Conservation (phyloP, 768 basidiomycete species). For the Mycena haematopus region DNA sequence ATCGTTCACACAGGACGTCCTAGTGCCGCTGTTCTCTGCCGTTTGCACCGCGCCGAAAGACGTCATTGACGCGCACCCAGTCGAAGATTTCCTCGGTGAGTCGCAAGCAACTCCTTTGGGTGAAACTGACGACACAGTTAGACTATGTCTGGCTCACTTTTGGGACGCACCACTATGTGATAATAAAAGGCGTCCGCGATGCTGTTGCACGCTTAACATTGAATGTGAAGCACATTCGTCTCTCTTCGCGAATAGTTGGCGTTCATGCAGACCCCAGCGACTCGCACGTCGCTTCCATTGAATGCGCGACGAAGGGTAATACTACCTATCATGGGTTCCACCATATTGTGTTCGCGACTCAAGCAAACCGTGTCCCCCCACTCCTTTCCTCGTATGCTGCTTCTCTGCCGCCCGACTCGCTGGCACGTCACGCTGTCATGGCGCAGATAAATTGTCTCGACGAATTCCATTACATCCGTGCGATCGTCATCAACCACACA, state of each 20-base stretch:
- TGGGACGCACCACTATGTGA: conserved; percentile 72
- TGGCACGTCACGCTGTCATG: conserved; percentile 38
- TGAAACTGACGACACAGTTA: conserved; percentile 31
- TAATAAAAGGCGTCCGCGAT: conserved; percentile 61
- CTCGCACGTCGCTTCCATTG: conserved; percentile 43
- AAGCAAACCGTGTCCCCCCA: conserved; percentile 66
- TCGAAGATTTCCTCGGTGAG: conserved; percentile 70
- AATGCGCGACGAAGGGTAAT: conserved; percentile 40
- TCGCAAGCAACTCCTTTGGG: conserved; percentile 9
- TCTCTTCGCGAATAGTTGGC: conserved; percentile 56
- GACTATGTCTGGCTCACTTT: conserved; percentile 78
- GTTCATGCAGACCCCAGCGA: conserved; percentile 48
- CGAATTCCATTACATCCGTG: conserved; percentile 59
- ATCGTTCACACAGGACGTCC: conserved; percentile 57
- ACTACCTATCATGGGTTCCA: conserved; percentile 56
- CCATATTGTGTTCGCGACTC: conserved; percentile 76
- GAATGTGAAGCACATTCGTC: conserved; percentile 57
- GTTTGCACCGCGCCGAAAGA: conserved; percentile 70
- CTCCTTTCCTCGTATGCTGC: conserved; percentile 56
- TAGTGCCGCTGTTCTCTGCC: conserved; percentile 74
- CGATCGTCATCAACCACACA: conserved; percentile 75
- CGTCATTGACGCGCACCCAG: conserved; percentile 63
- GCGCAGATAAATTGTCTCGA: conserved; percentile 55
- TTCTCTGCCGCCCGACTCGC: conserved; percentile 40
- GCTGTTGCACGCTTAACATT: conserved; percentile 59